Evolutionary conservation across 306 rosid species (phyloP).

Genomic region (Alnus rubra): DNA sequence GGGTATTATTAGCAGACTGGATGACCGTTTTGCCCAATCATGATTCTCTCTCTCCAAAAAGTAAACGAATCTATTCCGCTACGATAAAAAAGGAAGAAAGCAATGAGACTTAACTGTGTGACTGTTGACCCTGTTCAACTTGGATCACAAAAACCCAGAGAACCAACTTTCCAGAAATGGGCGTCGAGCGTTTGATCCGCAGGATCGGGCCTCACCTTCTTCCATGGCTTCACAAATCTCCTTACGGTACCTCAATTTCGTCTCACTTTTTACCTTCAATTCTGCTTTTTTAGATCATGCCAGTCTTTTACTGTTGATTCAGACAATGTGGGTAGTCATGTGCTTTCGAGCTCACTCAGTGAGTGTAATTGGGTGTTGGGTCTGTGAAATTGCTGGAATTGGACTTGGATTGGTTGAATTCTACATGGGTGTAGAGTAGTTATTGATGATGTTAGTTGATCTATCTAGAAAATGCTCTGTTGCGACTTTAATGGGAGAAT

Average conservation of each 20-base stretch:
- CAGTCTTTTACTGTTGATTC: background rate
- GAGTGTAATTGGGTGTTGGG: background rate
- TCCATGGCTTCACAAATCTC: slow-evolving; percentile 81
- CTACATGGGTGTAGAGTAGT: background rate
- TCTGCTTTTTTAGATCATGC: background rate
- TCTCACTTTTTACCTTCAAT: background rate
- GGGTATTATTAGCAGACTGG: background rate
- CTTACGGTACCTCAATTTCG: slow-evolving; percentile 48
- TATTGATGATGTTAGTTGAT: background rate
- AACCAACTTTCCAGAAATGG: background rate
- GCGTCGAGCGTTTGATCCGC: slow-evolving; percentile 58
- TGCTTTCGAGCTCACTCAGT: no score
- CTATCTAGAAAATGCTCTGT: background rate
- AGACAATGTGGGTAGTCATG: background rate
- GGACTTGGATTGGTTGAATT: slow-evolving; percentile 1
- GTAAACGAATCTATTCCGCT: no score
- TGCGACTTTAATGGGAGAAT: background rate
- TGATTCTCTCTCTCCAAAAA: background rate
- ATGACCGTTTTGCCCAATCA: slow-evolving; percentile 5
- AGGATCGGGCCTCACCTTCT: slow-evolving; percentile 71
- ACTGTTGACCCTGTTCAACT: slow-evolving; percentile 2
- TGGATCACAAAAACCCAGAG: slow-evolving; percentile 7
- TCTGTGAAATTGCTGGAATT: background rate
- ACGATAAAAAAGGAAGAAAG: no score
- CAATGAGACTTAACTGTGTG: background rate